Percentiles rank a stretch among this genome's conserved stretches.
These are phyloP conservation scores for Globisporangium lucens DNA, from an alignment of 352 stramenopile species.

Conservation along the genomic window DNA sequence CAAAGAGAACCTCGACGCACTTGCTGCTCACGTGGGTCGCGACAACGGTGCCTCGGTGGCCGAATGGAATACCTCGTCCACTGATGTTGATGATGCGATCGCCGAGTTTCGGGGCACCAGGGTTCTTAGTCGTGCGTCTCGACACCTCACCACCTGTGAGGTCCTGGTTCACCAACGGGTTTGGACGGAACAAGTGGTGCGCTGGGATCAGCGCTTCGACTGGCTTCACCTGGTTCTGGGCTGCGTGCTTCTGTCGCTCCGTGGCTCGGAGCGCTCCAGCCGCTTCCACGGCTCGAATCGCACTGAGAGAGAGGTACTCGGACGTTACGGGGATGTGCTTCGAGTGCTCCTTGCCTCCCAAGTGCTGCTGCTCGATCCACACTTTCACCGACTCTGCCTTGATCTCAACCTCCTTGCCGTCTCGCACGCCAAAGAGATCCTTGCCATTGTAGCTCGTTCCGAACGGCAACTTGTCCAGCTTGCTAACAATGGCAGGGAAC, in stretches of 20 bases:
- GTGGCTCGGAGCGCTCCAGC: conserved; percentile 61
- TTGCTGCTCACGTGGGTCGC: conserved; percentile 94
- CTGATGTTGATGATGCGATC: conserved; percentile 98
- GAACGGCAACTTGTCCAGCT: conserved; percentile 86
- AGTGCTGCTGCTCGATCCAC: conserved; percentile 92
- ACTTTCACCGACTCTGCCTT: conserved; percentile 83
- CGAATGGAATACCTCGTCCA: conserved; percentile 94
- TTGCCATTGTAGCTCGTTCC: conserved; percentile 87
- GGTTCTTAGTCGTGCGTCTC: conserved; percentile 51
- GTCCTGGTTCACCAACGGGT: conserved; percentile 76
- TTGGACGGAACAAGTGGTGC: conserved; percentile 68
- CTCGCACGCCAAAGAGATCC: conserved; percentile 81
- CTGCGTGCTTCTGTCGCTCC: conserved; percentile 50
- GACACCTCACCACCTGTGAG: conserved; percentile 69
- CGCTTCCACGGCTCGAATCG: conserved; percentile 92
- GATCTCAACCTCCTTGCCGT: conserved; percentile 50
- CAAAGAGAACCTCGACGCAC: conserved; percentile 98
- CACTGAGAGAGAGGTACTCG: conserved; percentile 90
- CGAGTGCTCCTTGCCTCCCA: conserved; percentile 81
- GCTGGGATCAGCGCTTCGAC: conserved; percentile 42
- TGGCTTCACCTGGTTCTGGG: conserved; percentile 29
- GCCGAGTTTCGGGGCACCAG: conserved; percentile 87
- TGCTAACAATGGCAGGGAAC: conserved; percentile 93
- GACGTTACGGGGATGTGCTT: conserved; percentile 92
- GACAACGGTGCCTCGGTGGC: conserved; percentile 96